Base-by-base conservation (phyloP, 2,329 filamentous ascomycete species). In the Aspergillus sp. region DNA sequence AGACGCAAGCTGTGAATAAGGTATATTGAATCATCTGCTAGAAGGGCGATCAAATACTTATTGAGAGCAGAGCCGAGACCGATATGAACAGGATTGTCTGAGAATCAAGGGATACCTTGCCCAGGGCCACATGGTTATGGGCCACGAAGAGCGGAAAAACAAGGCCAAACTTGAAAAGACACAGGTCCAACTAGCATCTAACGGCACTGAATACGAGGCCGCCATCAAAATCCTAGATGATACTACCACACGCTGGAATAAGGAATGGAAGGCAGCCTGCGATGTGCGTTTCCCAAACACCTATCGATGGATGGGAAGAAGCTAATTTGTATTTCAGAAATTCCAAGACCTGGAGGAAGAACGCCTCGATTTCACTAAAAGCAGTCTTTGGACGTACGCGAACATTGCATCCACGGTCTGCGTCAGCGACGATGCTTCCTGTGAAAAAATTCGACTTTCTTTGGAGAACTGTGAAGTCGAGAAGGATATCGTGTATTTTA, bases 111-210 rank as follows among this genome's bases (percentile, higher is more conserved):
- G 93, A 33, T 98, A 98, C 62, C 81, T 98, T 5, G 93, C 94
- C 4, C 93, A 98, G 68, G 93, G 93, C 7, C 94, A 98, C 65
- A 98, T 98, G 93, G 93, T 98, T 45, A 98, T 98, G 93, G 93
- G 93, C 10, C 93, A 98, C 58, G 93, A 98, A 65, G 93, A 98
- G 72, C 83, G 93, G 27, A 96, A 95, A 71, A 98, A 98, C 69
- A 98, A 98, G 71, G 90, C 91, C 19, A 97, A 95, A 69, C 79
- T 98, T 35, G 93, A 98, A 68, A 98, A 98, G 78, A 97, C 93
- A 1, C 93, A 98, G 65, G 93, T 96, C 57, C 94, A 90, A 59
- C 79, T 98, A 46, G 90, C 90, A 0, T 83, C 84, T 6, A 90
- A 90, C 48, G 97, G 94, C 68, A 84, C 82, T 36, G 93, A 97